A percentile compares a stretch with the other conserved stretches of the same genome.
These are phyloP conservation scores for Metschnikowia koreensis DNA, from an alignment of 805 yeast genomes.

Conservation along the genomic window DNA sequence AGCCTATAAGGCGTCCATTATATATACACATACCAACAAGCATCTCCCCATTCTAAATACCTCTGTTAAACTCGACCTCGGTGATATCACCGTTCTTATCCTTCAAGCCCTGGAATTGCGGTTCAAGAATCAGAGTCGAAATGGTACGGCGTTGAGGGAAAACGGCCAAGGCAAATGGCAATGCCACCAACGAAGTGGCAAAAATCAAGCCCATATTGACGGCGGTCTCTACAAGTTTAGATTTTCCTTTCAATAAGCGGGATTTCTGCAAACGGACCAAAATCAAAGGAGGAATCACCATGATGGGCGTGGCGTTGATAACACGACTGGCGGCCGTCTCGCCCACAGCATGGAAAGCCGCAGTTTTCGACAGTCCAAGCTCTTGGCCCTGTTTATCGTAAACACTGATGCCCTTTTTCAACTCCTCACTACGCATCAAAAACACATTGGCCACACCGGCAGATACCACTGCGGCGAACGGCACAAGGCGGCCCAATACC, in stretches of 20 bases:
- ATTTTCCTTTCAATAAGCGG: constrained; percentile 62
- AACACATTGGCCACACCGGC: constrained; percentile 97
- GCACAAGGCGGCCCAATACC: constrained; percentile 82
- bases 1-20: background rate
- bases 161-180: constrained; percentile 93
- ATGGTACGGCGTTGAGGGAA: constrained; percentile 87
- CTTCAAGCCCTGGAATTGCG: constrained; percentile 56
- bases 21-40: no score
- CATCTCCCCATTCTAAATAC: constrained; percentile 51
- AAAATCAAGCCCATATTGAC: constrained; percentile 87
- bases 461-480: constrained; percentile 97
- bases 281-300: constrained; percentile 92
- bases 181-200: constrained; percentile 77
- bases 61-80: constrained; percentile 85
- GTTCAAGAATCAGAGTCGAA: constrained; percentile 59
- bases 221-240: constrained; percentile 59
- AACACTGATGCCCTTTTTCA: constrained; percentile 77
- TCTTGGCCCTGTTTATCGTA: constrained; percentile 62
- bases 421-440: constrained; percentile 93
- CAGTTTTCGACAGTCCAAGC: constrained; percentile 68
- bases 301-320: constrained; percentile 93
- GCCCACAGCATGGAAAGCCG: constrained; percentile 91
- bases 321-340: constrained; percentile 96
- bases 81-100: constrained; percentile 60
- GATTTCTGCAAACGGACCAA: constrained; percentile 73